Percentiles rank a stretch among this genome's conserved stretches.
Conservation (phyloP, 129 eudicot genomes). For the Apium graveolens region DNA sequence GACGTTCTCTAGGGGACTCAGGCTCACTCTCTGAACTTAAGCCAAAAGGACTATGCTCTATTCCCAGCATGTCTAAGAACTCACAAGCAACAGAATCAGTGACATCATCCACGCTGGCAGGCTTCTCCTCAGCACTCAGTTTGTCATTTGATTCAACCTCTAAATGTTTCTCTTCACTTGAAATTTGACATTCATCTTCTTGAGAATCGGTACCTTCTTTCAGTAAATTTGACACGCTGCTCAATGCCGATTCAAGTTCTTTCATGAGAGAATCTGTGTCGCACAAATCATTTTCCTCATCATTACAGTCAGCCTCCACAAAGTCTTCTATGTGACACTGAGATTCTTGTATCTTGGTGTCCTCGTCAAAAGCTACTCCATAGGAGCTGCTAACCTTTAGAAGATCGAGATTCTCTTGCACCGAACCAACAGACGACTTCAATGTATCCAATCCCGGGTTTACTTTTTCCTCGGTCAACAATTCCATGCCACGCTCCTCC, state of each 20-base stretch:
- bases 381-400: background rate
- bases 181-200: slow-evolving; percentile 38
- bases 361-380: slow-evolving; percentile 8
- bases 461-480: slow-evolving; percentile 24
- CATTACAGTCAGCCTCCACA: slow-evolving; percentile 19
- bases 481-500: slow-evolving; percentile 44
- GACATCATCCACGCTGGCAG: slow-evolving; percentile 52
- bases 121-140: slow-evolving; percentile 29
- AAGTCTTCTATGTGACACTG: slow-evolving; percentile 28
- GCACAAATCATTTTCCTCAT: slow-evolving; percentile 24
- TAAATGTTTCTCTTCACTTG: slow-evolving; percentile 18
- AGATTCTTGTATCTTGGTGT: slow-evolving; percentile 10
- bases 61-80: slow-evolving; percentile 68
- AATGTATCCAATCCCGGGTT: slow-evolving; percentile 16
- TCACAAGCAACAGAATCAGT: slow-evolving; percentile 62
- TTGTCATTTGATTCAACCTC: slow-evolving; percentile 30
- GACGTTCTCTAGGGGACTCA: slow-evolving; percentile 86
- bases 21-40: slow-evolving; percentile 71
- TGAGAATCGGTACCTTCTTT: slow-evolving; percentile 56
- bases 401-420: slow-evolving; percentile 11
- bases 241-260: slow-evolving; percentile 68
- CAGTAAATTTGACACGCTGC: slow-evolving; percentile 31
- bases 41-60: slow-evolving; percentile 62
- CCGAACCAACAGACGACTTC: slow-evolving; percentile 22
- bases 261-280: slow-evolving; percentile 54